Evolutionary conservation across 2,329 filamentous ascomycete species (phyloP), one percentile per base, ranked within the genome.

Genomic region (Corniculantispora saksenae): DNA sequence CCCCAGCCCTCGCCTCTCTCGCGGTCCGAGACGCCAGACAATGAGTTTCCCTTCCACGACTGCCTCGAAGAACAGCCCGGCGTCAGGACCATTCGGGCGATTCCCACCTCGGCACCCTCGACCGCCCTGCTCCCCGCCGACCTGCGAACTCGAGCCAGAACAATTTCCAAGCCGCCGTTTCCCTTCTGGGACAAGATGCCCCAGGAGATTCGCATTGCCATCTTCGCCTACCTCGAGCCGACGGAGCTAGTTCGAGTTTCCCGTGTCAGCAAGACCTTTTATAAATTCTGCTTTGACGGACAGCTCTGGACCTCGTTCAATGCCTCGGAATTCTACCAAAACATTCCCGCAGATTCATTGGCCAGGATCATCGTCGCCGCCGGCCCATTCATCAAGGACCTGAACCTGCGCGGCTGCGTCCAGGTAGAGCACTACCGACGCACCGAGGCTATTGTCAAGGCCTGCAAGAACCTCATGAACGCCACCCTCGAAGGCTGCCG

Each of bases 281-380:
- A 97, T 76, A 83, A 85, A 56, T 88, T 92, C 78, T 97, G 94
- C 78, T 97, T 94, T 71, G 94, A 99, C 75, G 95, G 95, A 2
- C 95, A 99, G 78, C 80, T 98, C 19, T 99, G 95, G 95, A 89
- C 88, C 3, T 87, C 85, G 50, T 84, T 98, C 57, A 93, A 98
- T 75, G 88, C 92, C 2, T 90, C 93, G 9, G 89, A 91, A 58
- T 98, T 94, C 77, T 97, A 98, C 74, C 86, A 86, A 68, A 87
- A 93, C 61, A 98, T 98, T 69, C 90, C 94, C 0, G 91, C 91
- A 25, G 89, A 92, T 68, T 91, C 92, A 0, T 80, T 99, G 56
- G 87, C 93, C 64, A 93, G 91, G 72, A 93, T 98, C 67, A 93
- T 98, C 72, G 87, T 89, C 1, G 84, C 89, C 3, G 93, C 93